Base-by-base conservation (phyloP, 106 monocot genomes). In the Cymbidium sinense region DNA sequence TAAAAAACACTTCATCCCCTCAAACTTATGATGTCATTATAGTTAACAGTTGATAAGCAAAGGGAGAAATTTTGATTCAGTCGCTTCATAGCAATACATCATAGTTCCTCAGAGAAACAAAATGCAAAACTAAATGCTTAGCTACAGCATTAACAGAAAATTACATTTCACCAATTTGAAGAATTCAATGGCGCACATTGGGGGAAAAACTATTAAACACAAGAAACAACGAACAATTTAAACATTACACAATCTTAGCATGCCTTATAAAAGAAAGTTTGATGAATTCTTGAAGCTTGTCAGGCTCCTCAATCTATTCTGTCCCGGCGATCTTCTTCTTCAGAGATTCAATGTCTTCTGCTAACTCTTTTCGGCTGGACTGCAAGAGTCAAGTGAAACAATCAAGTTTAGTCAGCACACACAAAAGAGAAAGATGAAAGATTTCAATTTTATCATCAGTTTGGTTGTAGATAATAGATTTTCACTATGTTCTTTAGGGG, bases 281-380 rank as follows among this genome's bases (percentile, higher is more conserved):
- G 61, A 27, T 25, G 9, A 25, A 6, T 29, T 69, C 34, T 1
- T 23, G 8, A 64, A 64, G 64, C 29, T 64, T 64, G 11, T 69
- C 33, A 47, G 33, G 33, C 31, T 28, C 4, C 15, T 69, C 33
- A 34, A 71, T 37, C 71, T 71, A 71, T 71, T 69, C 84, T 31
- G 88, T 89, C 36, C 89, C 89, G 5, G 86, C 79, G 75, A 89
- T 86, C 77, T 86, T 89, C 50, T 86, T 89, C 89, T 89, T 89
- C 73, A 86, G 70, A 70, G 21, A 50, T 79, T 89, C 89, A 6
- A 89, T 82, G 36, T 89, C 89, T 30, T 58, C 76, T 3, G 73
- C 89, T 71, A 89, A 75, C 54, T 89, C 89, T 77, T 89, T 89
- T 84, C 89, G 86, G 79, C 89, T 89, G 20, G 86, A 80, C 89